Percentiles rank a stretch among this genome's conserved stretches.
Conservation (phyloP, 306 rosid genomes). For the Amphicarpaea edgeworthii region DNA sequence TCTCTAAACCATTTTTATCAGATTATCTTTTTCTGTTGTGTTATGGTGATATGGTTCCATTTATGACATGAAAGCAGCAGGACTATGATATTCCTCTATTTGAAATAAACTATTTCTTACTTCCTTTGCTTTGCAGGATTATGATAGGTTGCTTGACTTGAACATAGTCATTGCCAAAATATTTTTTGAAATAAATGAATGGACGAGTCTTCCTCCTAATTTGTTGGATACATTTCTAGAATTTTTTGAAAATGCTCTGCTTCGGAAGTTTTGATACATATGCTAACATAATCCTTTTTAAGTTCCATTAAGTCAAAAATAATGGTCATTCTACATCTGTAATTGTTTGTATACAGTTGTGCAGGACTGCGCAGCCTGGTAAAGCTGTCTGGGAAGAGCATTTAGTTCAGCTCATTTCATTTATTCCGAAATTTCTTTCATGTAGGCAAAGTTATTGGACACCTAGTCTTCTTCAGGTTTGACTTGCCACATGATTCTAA, state of each 20-base stretch:
- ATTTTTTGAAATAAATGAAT: conserved; percentile 71
- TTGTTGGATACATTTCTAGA: conserved; percentile 69
- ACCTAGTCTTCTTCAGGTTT: conserved; percentile 85
- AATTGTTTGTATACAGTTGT: conserved; percentile 52
- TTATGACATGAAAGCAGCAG: neutral
- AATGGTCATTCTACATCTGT: conserved; percentile 18
- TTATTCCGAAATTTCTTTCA: conserved; percentile 76
- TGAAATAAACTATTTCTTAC: conserved; percentile 32
- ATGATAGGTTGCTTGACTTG: conserved; percentile 66
- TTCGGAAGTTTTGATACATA: conserved; percentile 70
- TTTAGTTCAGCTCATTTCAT: conserved; percentile 71
- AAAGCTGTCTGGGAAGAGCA: conserved; percentile 68
- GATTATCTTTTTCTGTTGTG: conserved; percentile 7
- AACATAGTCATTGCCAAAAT: conserved; percentile 68
- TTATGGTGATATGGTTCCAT: neutral
- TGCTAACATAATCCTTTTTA: conserved; percentile 25
- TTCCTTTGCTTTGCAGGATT: conserved; percentile 63
- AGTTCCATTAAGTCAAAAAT: conserved; percentile 34
- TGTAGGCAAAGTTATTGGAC: conserved; percentile 61
- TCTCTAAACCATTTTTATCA: too few relatives aligned
- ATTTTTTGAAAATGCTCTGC: conserved; percentile 75
- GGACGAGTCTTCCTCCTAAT: conserved; percentile 60
- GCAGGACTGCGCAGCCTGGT: conserved; percentile 53
- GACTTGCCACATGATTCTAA: conserved; percentile 36
- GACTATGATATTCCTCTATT: conserved; percentile 35